phyloP scores from a whole-genome alignment of 176 grass and related monocot species.

The bread wheat (Triticum aestivum) region DNA sequence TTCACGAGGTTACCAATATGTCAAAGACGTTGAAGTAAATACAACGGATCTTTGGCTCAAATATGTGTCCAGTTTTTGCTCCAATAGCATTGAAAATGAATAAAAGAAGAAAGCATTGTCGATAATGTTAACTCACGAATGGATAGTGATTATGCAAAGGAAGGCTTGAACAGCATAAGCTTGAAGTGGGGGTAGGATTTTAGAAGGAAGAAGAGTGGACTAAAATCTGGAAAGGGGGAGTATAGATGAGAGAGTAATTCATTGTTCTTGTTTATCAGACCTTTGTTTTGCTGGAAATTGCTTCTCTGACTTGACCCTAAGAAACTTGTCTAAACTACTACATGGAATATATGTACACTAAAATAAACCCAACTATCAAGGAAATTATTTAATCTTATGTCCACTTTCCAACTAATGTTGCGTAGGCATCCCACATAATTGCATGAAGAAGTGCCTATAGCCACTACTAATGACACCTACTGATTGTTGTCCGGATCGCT shows the following conservation, averaged over 20 bases:
- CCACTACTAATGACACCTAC: not conserved
- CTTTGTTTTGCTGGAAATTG: not conserved
- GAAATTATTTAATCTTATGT: not conserved
- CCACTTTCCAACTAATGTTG: not conserved
- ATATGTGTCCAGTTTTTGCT: not conserved
- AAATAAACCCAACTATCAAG: not conserved
- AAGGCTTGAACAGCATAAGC: not conserved
- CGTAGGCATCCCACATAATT: not conserved
- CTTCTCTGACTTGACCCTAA: not conserved
- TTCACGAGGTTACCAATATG: not conserved
- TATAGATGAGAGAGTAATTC: not conserved
- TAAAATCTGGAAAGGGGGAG: not conserved
- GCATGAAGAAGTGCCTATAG: not conserved
- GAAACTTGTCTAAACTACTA: not conserved
- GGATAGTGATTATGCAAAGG: not conserved
- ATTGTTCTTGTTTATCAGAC: not conserved
- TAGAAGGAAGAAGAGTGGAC: not conserved
- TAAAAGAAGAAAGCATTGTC: not conserved
- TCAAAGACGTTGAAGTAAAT: not conserved
- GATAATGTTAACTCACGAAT: not conserved
- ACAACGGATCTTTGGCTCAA: conserved; percentile 2
- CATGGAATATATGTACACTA: not conserved
- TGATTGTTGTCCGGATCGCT: not conserved
- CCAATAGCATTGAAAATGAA: not conserved
- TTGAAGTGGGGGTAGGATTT: not conserved